Conservation (phyloP, 345 rosid genomes). For the Hirschfeldia incana region DNA sequence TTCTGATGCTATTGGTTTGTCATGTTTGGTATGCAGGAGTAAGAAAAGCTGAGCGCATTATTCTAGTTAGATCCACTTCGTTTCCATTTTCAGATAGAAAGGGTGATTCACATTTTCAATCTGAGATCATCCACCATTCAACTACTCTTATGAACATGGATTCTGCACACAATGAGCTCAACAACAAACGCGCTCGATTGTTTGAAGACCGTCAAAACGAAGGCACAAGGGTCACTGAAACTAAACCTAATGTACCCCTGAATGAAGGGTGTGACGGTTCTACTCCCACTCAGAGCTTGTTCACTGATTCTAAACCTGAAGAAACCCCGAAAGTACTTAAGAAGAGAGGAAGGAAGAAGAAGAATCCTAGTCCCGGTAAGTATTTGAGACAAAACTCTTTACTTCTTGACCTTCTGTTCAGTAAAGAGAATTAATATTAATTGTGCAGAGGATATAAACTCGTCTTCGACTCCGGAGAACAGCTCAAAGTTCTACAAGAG, state of each 20-base stretch:
- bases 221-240: conserved; percentile 39
- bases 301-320: conserved; percentile 43
- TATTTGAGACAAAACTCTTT: conserved; percentile 4
- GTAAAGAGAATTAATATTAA: neutral
- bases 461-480: conserved; percentile 44
- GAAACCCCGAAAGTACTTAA: conserved; percentile 46
- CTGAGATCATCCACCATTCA: conserved; percentile 30
- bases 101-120: neutral
- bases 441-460: conserved; percentile 44
- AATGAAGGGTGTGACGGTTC: conserved; percentile 48
- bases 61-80: conserved; percentile 24
- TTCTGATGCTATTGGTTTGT: conserved; percentile 54
- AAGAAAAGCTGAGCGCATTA: conserved; percentile 59
- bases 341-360: conserved; percentile 70
- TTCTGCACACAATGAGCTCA: conserved; percentile 42
- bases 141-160: conserved; percentile 34
- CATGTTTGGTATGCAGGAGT: conserved; percentile 69
- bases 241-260: conserved; percentile 27
- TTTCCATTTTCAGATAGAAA: neutral
- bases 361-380: conserved; percentile 65
- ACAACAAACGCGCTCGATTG: conserved; percentile 54
- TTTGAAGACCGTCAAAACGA: conserved; percentile 68
- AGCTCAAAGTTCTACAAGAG: conserved; percentile 64
- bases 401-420: neutral
- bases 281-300: conserved; percentile 50